Evolutionary conservation across 345 rosid genomes (phyloP), one percentile per base, ranked within the genome.

Genomic region (Pugionium dolabratum): DNA sequence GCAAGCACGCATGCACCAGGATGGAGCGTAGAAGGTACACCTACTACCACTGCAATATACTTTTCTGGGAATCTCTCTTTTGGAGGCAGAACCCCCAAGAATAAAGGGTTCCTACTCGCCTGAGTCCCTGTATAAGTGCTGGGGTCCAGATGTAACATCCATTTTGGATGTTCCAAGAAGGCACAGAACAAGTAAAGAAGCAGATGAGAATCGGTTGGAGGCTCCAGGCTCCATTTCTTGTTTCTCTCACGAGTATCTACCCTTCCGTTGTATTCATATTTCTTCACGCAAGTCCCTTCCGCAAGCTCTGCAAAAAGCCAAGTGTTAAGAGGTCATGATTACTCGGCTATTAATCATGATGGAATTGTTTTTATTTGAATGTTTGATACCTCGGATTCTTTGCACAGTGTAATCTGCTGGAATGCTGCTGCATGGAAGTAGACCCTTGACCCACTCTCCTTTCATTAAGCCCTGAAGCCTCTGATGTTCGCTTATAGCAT

Each of bases 131-230:
- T 74, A 72, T 85, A 80, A 8, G 95, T 85, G 53, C 88, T 69
- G 7, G 97, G 96, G 79, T 93, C 99, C 48, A 93, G 83, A 74
- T 88, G 99, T 9, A 89, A 78, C 96, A 86, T 94, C 99, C 99
- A 94, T 76, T 88, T 90, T 4, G 97, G 99, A 59, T 90, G 92
- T 81, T 94, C 99, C 55, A 90, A 75, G 73, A 82, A 94, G 31
- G 96, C 99, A 75, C 97, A 90, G 75, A 94, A 93, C 53, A 93
- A 74, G 74, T 94, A 94, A 50, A 86, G 71, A 54, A 90, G 96
- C 74, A 94, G 76, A 77, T 88, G 95, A 27, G 99, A 86, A 80
- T 94, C 99, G 0, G 90, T 86, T 45, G 95, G 97, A 62, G 85
- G 90, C 66, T 88, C 96, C 51, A 81, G 76, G 73, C 81, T 83